Conservation (phyloP, 2,329 filamentous ascomycete genomes). For the Xylariales sp. region DNA sequence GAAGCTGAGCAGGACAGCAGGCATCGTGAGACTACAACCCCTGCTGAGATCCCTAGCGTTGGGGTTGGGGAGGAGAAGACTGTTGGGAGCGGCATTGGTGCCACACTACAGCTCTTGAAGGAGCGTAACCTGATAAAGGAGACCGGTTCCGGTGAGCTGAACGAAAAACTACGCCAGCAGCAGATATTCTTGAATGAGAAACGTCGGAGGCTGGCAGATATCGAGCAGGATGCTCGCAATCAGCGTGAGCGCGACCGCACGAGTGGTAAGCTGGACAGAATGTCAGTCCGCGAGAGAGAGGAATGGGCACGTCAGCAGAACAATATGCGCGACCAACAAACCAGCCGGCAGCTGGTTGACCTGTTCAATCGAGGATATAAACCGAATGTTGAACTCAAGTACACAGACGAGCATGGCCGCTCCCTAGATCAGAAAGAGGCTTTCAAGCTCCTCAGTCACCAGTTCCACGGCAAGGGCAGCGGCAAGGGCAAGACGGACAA, state of each 20-base stretch:
- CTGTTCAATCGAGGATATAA: conserved; percentile 85
- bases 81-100: conserved; percentile 72
- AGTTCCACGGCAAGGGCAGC: conserved; percentile 97
- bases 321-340: conserved; percentile 77
- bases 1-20: conserved; percentile 42
- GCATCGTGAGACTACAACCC: conserved; percentile 39
- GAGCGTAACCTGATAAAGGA: conserved; percentile 78
- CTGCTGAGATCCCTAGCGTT: conserved; percentile 52
- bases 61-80: conserved; percentile 84
- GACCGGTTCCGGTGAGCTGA: conserved; percentile 56
- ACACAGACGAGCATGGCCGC: conserved; percentile 84
- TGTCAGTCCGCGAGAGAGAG: conserved; percentile 89
- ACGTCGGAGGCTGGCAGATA: conserved; percentile 65
- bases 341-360: conserved; percentile 76
- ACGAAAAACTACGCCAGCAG: conserved; percentile 64
- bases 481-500: conserved; percentile 99
- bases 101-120: conserved; percentile 75
- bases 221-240: conserved; percentile 71
- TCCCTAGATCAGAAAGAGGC: conserved; percentile 90
- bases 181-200: conserved; percentile 79
- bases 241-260: conserved; percentile 87
- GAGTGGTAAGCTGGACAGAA: conserved; percentile 75
- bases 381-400: conserved; percentile 85
- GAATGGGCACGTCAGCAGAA: conserved; percentile 88
- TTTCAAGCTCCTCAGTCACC: conserved; percentile 94